Conservation (phyloP, 2,329 filamentous ascomycete species). For the Bipolaris gigantea region DNA sequence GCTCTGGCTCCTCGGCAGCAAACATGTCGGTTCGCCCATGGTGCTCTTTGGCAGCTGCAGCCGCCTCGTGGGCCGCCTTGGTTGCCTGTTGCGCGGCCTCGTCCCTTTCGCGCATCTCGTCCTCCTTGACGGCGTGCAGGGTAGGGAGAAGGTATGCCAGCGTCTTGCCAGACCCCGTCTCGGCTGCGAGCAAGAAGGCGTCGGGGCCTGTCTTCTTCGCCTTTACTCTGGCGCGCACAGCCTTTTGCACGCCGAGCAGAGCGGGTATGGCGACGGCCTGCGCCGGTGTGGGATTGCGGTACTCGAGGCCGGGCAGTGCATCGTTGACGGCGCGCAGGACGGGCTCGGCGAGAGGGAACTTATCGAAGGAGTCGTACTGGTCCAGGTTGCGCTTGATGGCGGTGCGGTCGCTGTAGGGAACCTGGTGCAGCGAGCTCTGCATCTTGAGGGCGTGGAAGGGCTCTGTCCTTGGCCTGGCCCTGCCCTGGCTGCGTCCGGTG, state of each 20-base stretch:
- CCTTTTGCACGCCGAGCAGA: constrained; percentile 63
- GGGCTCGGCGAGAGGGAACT: constrained; percentile 73
- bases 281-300: constrained; percentile 82
- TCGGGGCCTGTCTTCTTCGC: constrained; percentile 51
- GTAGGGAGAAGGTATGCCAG: constrained; percentile 86
- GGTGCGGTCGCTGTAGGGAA: constrained; percentile 73
- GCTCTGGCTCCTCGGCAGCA: constrained; percentile 60
- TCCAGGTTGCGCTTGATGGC: constrained; percentile 63
- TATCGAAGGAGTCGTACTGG: constrained; percentile 75
- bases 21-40: constrained; percentile 55
- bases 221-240: constrained; percentile 31
- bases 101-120: constrained; percentile 58
- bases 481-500: constrained; percentile 25
- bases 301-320: constrained; percentile 72
- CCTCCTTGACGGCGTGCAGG: constrained; percentile 80
- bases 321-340: constrained; percentile 76
- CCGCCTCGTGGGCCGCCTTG: constrained; percentile 56
- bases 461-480: constrained; percentile 46
- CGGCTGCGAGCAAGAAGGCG: constrained; percentile 83
- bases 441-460: constrained; percentile 87
- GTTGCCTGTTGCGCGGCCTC: constrained; percentile 52
- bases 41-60: constrained; percentile 29
- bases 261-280: constrained; percentile 87
- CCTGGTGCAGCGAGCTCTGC: constrained; percentile 75
- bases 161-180: constrained; percentile 97